Percentiles rank a stretch among this genome's conserved stretches.
These are phyloP conservation scores for Pseudogymnoascus sp. DNA, from an alignment of 2,329 filamentous ascomycete genomes.

Conservation along the genomic window DNA sequence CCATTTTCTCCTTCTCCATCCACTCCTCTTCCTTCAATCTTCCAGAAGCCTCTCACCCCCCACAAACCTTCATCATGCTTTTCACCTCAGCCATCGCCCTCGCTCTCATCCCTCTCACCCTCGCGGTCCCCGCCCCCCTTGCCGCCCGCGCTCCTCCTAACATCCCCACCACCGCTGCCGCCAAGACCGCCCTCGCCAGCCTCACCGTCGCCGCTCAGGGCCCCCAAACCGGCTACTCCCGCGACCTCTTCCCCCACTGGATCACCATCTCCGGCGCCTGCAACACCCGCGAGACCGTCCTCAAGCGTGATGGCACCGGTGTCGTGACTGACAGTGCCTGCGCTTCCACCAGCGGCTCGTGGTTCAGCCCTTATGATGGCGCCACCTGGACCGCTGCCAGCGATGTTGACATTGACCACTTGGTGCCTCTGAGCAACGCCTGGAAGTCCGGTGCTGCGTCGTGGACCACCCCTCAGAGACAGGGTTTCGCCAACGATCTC, in stretches of 20 bases:
- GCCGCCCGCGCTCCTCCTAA: conserved; percentile 43
- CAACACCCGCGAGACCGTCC: conserved; percentile 64
- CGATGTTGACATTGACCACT: conserved; percentile 75
- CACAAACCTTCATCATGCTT: conserved; percentile 14
- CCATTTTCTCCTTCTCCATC: not conserved
- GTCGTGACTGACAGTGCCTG: conserved; percentile 55
- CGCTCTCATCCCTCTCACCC: conserved; percentile 13
- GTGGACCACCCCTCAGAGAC: conserved; percentile 62
- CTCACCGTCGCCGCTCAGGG: conserved; percentile 51
- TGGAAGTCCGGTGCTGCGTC: conserved; percentile 69
- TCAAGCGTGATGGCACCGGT: conserved; percentile 62
- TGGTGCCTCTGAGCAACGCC: conserved; percentile 73
- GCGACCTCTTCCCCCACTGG: conserved; percentile 66
- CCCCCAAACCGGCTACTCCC: conserved; percentile 51
- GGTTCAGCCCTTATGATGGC: conserved; percentile 68
- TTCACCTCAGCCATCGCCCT: conserved; percentile 12
- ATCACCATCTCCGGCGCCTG: conserved; percentile 56
- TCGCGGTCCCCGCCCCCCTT: conserved; percentile 16
- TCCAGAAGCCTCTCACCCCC: not conserved
- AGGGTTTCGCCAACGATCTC: conserved; percentile 70
- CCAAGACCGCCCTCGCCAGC: conserved; percentile 47
- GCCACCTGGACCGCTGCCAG: conserved; percentile 58
- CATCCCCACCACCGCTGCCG: conserved; percentile 52
- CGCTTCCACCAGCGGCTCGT: conserved; percentile 55
- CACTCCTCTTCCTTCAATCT: not conserved